Evolutionary conservation across 2,329 filamentous ascomycete genomes (phyloP).

Genomic region (Fusarium fracticaudum): DNA sequence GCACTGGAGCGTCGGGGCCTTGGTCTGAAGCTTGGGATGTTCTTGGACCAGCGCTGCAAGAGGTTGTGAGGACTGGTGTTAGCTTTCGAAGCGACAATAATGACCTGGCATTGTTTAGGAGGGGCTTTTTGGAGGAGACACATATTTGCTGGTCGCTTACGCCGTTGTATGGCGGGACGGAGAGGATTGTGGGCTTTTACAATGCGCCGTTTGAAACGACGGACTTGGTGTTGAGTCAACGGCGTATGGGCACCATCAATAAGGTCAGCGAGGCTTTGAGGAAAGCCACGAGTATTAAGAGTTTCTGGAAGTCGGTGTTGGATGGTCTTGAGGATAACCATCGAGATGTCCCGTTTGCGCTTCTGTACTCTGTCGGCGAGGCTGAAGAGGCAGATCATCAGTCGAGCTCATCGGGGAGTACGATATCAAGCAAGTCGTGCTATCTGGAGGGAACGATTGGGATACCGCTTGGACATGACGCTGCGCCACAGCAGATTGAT

Average conservation of each 20-base stretch:
- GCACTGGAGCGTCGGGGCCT: constrained; percentile 64
- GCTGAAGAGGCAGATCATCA: constrained; percentile 48
- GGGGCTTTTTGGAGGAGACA: constrained; percentile 52
- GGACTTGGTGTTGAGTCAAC: constrained; percentile 45
- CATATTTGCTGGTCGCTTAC: constrained; percentile 52
- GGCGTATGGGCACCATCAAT: constrained; percentile 48
- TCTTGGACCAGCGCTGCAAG: constrained; percentile 46
- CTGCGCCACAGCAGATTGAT: constrained; percentile 48
- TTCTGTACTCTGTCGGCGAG: constrained; percentile 54
- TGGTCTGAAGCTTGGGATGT: constrained; percentile 61
- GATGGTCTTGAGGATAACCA: constrained; percentile 48
- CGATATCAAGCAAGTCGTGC: constrained; percentile 49
- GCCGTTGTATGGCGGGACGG: constrained; percentile 50
- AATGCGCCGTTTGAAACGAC: constrained; percentile 53
- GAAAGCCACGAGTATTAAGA: constrained; percentile 47
- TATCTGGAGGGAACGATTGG: constrained; percentile 49
- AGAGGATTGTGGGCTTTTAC: constrained; percentile 51
- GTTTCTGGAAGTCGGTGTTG: constrained; percentile 48
- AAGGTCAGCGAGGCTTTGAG: constrained; percentile 45
- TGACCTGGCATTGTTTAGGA: constrained; percentile 45
- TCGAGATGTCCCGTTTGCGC: constrained; percentile 52
- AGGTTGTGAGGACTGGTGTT: constrained; percentile 49
- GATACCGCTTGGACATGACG: constrained; percentile 47
- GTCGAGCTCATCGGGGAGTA: constrained; percentile 48
- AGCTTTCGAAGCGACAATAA: constrained; percentile 49